Conservation (phyloP, 2,329 filamentous ascomycete species). For the Fusarium sterilihyphosum region DNA sequence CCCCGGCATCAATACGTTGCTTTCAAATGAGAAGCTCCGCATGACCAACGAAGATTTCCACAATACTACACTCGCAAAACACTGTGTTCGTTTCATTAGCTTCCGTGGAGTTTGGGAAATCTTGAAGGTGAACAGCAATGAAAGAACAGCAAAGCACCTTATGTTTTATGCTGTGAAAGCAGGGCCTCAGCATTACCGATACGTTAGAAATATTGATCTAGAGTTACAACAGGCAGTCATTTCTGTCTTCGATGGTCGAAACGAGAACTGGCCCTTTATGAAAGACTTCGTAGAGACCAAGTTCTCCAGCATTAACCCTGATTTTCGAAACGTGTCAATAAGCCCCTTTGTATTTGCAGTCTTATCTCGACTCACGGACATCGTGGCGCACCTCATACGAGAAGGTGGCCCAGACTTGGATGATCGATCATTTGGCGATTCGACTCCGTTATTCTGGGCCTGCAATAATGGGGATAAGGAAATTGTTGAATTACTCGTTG, state of each 20-base stretch:
- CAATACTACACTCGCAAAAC: neutral
- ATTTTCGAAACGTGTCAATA: fast-evolving
- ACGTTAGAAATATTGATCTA: fast-evolving
- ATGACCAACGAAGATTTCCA: fast-evolving
- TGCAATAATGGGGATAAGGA: fast-evolving
- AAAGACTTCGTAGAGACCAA: fast-evolving
- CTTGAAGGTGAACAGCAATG: fast-evolving
- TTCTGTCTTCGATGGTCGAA: fast-evolving
- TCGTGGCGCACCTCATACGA: fast-evolving
- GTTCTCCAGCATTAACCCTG: no score
- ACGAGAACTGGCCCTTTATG: fast-evolving
- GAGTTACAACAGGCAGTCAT: neutral
- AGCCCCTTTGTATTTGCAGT: fast-evolving
- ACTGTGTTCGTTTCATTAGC: fast-evolving
- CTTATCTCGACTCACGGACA: fast-evolving
- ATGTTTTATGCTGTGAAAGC: neutral
- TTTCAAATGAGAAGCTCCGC: neutral
- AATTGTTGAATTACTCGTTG: fast-evolving
- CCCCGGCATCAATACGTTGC: fast-evolving
- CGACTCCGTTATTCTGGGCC: fast-evolving
- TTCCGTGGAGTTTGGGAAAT: fast-evolving
- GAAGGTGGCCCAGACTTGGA: fast-evolving
- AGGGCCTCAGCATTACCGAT: neutral
- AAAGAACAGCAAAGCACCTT: fast-evolving
- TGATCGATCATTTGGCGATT: neutral